These are phyloP conservation scores for Sphagnum contortum DNA, from an alignment of 225 moss, liverwort and hornwort species.

Conservation along the genomic window DNA sequence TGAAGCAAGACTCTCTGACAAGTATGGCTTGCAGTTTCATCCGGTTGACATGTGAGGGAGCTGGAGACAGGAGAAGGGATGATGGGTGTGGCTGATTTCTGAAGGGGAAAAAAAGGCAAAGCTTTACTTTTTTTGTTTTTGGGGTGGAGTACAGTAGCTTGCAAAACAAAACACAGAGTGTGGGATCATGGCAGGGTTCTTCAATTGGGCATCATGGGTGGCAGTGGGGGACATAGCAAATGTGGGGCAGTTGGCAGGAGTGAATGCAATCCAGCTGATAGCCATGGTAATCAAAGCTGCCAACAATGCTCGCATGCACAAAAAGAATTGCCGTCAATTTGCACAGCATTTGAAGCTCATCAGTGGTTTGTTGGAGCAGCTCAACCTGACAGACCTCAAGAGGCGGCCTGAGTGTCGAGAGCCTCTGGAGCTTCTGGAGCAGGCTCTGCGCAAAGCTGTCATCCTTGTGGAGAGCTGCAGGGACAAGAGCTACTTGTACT, in stretches of 20 bases:
- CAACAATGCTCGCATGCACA: constrained; percentile 43
- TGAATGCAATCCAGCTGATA: constrained; percentile 26
- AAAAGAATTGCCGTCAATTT: constrained; percentile 45
- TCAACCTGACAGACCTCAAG: constrained; percentile 37
- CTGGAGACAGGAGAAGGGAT: too few relatives aligned
- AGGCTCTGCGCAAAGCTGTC: constrained; percentile 28
- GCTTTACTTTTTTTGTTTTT: too few relatives aligned
- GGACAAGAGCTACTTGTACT: constrained; percentile 50
- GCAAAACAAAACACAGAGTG: too few relatives aligned
- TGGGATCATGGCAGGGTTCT: not conserved
- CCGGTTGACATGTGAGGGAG: too few relatives aligned
- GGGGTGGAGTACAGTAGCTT: too few relatives aligned
- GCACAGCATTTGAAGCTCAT: constrained; percentile 51
- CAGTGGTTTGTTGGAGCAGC: constrained; percentile 34
- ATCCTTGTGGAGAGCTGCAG: constrained; percentile 42
- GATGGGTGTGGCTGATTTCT: too few relatives aligned
- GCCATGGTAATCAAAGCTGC: constrained; percentile 26
- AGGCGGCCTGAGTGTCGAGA: constrained; percentile 39
- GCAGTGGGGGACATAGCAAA: constrained; percentile 30
- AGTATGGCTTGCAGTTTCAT: too few relatives aligned
- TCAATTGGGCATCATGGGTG: constrained; percentile 29
- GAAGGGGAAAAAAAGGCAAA: too few relatives aligned
- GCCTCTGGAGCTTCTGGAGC: constrained; percentile 41
- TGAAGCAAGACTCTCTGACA: too few relatives aligned
- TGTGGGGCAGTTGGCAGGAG: constrained; percentile 24